Evolutionary conservation across 2,329 filamentous ascomycete genomes (phyloP).

Genomic region (Acephala macrosclerotiorum): DNA sequence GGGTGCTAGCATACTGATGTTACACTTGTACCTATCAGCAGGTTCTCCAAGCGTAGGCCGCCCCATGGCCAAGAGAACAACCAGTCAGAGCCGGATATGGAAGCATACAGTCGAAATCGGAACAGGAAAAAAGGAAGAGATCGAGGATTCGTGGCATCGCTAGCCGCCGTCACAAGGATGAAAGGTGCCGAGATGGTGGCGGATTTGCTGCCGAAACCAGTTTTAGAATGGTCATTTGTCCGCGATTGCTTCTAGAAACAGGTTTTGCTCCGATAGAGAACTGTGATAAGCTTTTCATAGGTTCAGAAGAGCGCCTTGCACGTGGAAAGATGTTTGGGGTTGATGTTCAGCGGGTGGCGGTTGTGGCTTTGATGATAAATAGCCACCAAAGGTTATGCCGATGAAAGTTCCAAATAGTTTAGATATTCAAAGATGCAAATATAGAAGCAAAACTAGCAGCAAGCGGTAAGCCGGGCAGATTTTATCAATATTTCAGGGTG

Average conservation of each 20-base stretch:
- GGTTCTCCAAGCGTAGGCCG: background rate
- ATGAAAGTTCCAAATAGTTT: background rate
- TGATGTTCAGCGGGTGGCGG: background rate
- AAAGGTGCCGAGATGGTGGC: background rate
- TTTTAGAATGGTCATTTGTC: background rate
- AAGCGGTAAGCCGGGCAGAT: background rate
- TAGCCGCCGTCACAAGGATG: slow-evolving; percentile 3
- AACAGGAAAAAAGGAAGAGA: background rate
- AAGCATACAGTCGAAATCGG: background rate
- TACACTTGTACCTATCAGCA: background rate
- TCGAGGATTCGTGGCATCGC: background rate
- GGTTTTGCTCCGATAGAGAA: background rate
- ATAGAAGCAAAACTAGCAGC: background rate
- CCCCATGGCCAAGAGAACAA: background rate
- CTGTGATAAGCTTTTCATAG: background rate
- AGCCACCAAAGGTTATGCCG: background rate
- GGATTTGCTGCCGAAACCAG: background rate
- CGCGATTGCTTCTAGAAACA: background rate
- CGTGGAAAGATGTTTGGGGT: background rate
- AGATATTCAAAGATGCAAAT: background rate
- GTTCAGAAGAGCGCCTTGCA: background rate
- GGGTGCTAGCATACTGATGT: background rate
- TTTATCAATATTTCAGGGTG: background rate
- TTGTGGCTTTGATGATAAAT: background rate
- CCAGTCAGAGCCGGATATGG: background rate